Evolutionary conservation across 805 yeast genomes (phyloP).

Genomic region (Wickerhamomyces ciferrii): DNA sequence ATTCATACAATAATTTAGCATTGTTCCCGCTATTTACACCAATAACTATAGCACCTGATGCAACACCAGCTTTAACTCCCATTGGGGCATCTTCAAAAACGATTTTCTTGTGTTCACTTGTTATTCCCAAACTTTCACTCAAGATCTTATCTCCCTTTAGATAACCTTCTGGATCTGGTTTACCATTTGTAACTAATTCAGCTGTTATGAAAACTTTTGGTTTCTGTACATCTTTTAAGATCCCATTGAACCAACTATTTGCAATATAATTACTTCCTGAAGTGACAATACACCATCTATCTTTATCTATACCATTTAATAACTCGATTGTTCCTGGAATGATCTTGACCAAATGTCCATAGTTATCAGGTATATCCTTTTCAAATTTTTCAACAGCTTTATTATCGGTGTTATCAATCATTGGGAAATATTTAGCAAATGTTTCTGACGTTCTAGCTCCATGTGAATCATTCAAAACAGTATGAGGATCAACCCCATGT

Average conservation of each 20-base stretch:
- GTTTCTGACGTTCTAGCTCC: constrained; percentile 84
- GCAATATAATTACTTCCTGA: constrained; percentile 79
- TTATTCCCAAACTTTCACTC: constrained; percentile 30
- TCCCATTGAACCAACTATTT: constrained; percentile 60
- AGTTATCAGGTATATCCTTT: constrained; percentile 61
- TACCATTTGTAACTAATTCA: constrained; percentile 74
- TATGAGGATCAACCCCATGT: constrained; percentile 62
- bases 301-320: constrained; percentile 47
- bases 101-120: constrained; percentile 40
- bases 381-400: constrained; percentile 56
- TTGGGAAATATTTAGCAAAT: constrained; percentile 68
- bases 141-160: constrained; percentile 37
- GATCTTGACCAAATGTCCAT: constrained; percentile 68
- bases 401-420: constrained; percentile 61
- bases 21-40: constrained; percentile 82
- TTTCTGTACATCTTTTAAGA: constrained; percentile 49
- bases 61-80: constrained; percentile 81
- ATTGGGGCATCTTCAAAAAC: constrained; percentile 92
- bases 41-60: constrained; percentile 77
- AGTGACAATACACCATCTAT: constrained; percentile 79
- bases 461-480: constrained; percentile 35
- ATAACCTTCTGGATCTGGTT: constrained; percentile 87
- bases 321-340: constrained; percentile 73
- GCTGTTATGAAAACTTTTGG: constrained; percentile 83
- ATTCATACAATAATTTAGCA: constrained; percentile 39